These are phyloP conservation scores for Earliella scabrosa DNA, from an alignment of 1,284 basidiomycete genomes.

Conservation along the genomic window DNA sequence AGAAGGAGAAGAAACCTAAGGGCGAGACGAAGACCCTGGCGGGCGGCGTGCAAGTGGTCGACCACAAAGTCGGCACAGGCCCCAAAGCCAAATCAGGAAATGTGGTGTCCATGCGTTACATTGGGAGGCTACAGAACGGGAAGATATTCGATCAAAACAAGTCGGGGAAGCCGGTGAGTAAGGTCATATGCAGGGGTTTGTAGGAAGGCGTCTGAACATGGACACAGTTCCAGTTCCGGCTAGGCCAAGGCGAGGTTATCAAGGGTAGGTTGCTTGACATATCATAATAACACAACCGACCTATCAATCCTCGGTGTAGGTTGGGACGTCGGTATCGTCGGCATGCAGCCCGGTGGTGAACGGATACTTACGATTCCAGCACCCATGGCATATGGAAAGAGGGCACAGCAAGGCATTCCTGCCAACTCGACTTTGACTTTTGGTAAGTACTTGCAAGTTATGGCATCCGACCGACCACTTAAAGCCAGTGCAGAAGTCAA, in stretches of 20 bases:
- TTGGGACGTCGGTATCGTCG: slow-evolving; percentile 91
- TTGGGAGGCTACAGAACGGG: slow-evolving; percentile 87
- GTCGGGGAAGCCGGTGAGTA: slow-evolving; percentile 81
- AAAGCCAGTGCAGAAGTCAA: slow-evolving; percentile 63
- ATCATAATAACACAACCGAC: too few relatives aligned
- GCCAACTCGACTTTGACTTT: slow-evolving; percentile 73
- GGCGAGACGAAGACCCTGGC: slow-evolving; percentile 53
- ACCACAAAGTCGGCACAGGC: slow-evolving; percentile 81
- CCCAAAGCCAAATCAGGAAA: slow-evolving; percentile 87
- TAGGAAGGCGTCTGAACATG: slow-evolving; percentile 6
- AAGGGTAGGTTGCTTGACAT: slow-evolving; percentile 55
- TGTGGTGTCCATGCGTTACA: slow-evolving; percentile 86
- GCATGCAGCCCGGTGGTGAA: slow-evolving; percentile 93
- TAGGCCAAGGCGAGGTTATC: slow-evolving; percentile 92
- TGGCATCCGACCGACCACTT: slow-evolving; percentile 15
- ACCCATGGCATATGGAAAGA: slow-evolving; percentile 71
- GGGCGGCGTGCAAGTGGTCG: slow-evolving; percentile 81
- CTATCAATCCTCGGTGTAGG: slow-evolving; percentile 42
- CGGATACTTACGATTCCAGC: slow-evolving; percentile 82
- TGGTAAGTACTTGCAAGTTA: slow-evolving; percentile 61
- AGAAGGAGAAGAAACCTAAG: slow-evolving; percentile 52
- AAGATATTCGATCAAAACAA: slow-evolving; percentile 91
- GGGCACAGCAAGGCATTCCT: slow-evolving; percentile 57
- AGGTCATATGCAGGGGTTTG: slow-evolving; percentile 9
- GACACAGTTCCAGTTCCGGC: slow-evolving; percentile 77